Percentiles rank a stretch among this genome's conserved stretches.
phyloP scores from a whole-genome alignment of 106 monocot genomes.

The Agapanthus africanus region DNA sequence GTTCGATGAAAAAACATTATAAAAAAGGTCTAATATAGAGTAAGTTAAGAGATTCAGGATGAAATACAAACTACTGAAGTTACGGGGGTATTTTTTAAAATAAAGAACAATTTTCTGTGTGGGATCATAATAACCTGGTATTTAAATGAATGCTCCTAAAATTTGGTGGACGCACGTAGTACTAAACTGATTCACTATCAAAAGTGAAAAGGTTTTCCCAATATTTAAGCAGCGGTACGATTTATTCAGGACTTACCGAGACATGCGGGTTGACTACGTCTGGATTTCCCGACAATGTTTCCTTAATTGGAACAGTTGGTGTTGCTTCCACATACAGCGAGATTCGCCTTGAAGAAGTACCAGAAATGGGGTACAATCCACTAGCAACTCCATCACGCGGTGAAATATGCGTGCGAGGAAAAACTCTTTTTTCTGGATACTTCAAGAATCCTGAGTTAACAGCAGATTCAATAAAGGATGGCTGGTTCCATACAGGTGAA shows the following conservation, averaged over 20 bases:
- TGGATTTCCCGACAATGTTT: slow-evolving; percentile 52
- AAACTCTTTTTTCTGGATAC: slow-evolving; percentile 75
- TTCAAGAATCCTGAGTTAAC: slow-evolving; percentile 78
- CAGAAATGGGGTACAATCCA: slow-evolving; percentile 91
- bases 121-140: no score
- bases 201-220: no score
- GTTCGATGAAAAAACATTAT: no score
- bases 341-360: slow-evolving; percentile 66
- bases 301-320: slow-evolving; percentile 67
- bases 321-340: slow-evolving; percentile 50
- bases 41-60: no score
- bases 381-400: slow-evolving; percentile 62
- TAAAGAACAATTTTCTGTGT: no score
- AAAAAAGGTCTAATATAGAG: no score
- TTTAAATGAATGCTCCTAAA: no score
- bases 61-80: no score
- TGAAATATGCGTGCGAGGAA: slow-evolving; percentile 78
- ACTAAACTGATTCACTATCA: no score
- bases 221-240: no score
- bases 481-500: slow-evolving; percentile 94
- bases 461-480: slow-evolving; percentile 65
- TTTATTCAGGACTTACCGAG: slow-evolving; percentile 78
- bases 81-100: no score
- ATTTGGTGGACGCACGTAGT: no score
- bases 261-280: slow-evolving; percentile 54